These are phyloP conservation scores for Mortierella sp. DNA, from an alignment of 371 early-diverging fungal genomes.

Conservation along the genomic window DNA sequence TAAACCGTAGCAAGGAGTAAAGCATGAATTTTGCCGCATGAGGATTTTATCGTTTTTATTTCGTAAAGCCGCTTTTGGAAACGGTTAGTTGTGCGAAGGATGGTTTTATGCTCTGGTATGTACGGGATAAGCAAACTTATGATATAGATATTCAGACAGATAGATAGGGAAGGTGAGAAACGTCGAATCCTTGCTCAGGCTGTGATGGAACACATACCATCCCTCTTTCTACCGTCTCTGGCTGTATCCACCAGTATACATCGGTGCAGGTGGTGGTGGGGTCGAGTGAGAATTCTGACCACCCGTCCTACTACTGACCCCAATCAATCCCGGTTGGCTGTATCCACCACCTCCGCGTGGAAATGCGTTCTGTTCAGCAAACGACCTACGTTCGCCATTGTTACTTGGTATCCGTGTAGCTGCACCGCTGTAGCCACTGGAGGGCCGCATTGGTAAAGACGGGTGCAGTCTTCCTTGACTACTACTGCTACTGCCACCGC, in stretches of 20 bases:
- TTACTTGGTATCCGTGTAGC: background rate
- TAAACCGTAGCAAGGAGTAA: no score
- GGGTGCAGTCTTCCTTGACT: background rate
- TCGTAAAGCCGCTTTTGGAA: no score
- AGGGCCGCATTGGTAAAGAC: slow-evolving; percentile 9
- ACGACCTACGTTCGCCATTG: slow-evolving; percentile 11
- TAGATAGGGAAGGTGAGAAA: no score
- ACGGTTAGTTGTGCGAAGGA: no score
- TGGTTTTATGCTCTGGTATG: no score
- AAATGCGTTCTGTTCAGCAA: slow-evolving; percentile 42
- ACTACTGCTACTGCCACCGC: background rate
- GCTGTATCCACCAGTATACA: slow-evolving; percentile 44
- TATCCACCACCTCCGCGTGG: slow-evolving; percentile 24
- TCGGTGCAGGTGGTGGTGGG: slow-evolving; percentile 21
- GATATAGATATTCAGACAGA: no score
- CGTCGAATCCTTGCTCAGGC: no score
- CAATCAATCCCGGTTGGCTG: slow-evolving; percentile 8
- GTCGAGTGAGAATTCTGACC: background rate
- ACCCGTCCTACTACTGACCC: background rate
- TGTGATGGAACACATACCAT: no score
- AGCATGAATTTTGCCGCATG: no score
- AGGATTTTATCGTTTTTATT: no score
- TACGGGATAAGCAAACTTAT: no score
- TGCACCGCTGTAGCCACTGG: background rate
- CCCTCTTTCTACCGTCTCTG: slow-evolving; percentile 10